These are phyloP conservation scores for Chytriomyces hyalinus DNA, from an alignment of 192 early-diverging fungal genomes.

Conservation along the genomic window DNA sequence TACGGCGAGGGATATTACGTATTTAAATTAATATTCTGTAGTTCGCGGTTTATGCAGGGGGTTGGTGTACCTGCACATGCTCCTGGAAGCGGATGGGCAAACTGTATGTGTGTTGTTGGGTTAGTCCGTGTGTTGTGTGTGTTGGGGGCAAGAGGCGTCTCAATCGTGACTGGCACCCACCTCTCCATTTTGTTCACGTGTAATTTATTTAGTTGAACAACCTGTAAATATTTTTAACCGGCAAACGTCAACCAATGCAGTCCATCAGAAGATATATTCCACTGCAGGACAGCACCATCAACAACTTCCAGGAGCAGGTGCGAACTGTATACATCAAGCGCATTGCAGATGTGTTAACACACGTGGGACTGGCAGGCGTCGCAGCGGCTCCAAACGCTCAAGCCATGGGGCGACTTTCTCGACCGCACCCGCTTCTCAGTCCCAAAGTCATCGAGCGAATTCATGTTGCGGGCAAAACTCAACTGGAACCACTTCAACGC, in stretches of 20 bases:
- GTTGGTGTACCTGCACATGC: slow-evolving; percentile 80
- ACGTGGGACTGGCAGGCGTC: background rate
- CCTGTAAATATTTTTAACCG: background rate
- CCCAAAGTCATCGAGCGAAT: slow-evolving; percentile 32
- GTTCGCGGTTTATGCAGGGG: background rate
- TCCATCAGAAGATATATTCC: background rate
- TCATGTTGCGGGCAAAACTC: slow-evolving; percentile 39
- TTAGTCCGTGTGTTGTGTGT: background rate
- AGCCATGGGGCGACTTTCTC: slow-evolving; percentile 46
- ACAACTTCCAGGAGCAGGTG: background rate
- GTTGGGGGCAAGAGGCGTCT: background rate
- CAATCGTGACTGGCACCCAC: background rate
- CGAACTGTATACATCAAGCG: background rate
- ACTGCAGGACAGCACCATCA: background rate
- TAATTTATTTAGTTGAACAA: background rate
- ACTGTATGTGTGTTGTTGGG: background rate
- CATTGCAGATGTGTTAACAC: background rate
- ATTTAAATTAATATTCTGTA: background rate
- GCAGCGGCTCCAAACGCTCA: slow-evolving; percentile 32
- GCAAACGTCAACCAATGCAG: background rate
- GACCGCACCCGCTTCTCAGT: slow-evolving; percentile 43
- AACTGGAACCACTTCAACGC: slow-evolving; percentile 52
- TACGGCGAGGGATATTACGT: background rate
- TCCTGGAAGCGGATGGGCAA: slow-evolving; percentile 96
- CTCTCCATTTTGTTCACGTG: too few species aligned